Percentiles rank a stretch among this genome's conserved stretches.
These are phyloP conservation scores for Ceratobasidium sp. DNA, from an alignment of 1,284 basidiomycete species.

Conservation along the genomic window DNA sequence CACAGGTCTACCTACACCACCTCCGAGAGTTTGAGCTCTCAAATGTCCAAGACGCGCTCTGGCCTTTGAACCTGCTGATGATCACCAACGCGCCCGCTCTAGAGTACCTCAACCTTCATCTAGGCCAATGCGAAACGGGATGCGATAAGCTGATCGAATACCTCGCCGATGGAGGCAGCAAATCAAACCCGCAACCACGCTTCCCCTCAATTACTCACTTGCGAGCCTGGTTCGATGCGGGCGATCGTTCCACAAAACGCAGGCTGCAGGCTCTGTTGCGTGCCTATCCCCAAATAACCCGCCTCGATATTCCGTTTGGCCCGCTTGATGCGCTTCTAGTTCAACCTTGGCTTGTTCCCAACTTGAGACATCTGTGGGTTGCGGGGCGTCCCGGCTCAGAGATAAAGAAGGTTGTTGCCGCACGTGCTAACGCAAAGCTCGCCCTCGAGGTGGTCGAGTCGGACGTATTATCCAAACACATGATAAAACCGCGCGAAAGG, in stretches of 20 bases:
- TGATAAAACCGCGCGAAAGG: background rate
- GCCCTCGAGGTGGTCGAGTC: background rate
- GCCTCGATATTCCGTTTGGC: background rate
- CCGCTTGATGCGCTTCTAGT: slow-evolving; percentile 1
- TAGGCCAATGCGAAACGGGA: background rate
- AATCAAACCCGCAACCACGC: background rate
- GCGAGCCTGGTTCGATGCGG: too few relatives aligned
- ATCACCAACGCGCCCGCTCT: slow-evolving; percentile 19
- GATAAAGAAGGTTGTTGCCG: background rate
- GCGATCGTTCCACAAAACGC: too few relatives aligned
- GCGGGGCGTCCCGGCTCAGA: background rate
- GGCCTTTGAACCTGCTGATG: slow-evolving; percentile 2
- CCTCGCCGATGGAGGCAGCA: background rate
- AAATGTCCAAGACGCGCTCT: background rate
- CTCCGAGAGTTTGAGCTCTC: slow-evolving; percentile 2
- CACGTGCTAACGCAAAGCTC: background rate
- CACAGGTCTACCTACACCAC: background rate
- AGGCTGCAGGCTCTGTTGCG: too few relatives aligned
- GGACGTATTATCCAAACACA: background rate
- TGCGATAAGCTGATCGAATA: background rate
- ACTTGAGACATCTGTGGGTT: background rate
- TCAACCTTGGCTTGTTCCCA: slow-evolving; percentile 4
- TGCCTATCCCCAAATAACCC: too few relatives aligned
- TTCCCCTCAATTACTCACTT: slow-evolving; percentile 20
- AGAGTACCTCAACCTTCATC: background rate